Conservation (phyloP, 2,329 filamentous ascomycete species). For the Byssochlamys sp. region DNA sequence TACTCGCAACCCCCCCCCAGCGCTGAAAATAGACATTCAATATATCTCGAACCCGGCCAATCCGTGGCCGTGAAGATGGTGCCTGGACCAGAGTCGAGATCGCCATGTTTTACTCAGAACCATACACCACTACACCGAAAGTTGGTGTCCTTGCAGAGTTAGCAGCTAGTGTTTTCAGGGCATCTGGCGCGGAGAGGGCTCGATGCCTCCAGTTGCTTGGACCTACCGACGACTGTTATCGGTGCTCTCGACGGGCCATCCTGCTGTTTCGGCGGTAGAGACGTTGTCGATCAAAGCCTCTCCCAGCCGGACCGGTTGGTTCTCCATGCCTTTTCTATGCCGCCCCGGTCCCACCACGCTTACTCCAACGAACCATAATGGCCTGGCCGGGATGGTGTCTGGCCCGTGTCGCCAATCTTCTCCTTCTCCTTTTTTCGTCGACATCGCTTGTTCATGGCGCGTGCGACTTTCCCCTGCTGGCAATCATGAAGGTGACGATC, state of each 20-base stretch:
- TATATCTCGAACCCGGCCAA: not conserved
- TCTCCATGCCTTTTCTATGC: not conserved
- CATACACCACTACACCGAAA: not conserved
- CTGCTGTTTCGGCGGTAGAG: not conserved
- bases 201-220: not conserved
- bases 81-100: not conserved
- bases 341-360: not conserved
- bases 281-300: not conserved
- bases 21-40: not conserved
- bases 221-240: not conserved
- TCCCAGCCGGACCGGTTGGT: not conserved
- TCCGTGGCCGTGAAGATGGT: not conserved
- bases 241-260: not conserved
- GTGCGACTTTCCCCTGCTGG: not conserved
- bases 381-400: not conserved
- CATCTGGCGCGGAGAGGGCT: not conserved
- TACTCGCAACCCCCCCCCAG: not conserved
- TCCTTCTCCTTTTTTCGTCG: constrained; percentile 4
- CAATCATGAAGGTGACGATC: constrained; percentile 1
- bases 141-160: not conserved
- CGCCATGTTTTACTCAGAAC: not conserved
- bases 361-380: not conserved
- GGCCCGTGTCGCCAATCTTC: constrained; percentile 3
- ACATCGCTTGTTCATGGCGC: not conserved
- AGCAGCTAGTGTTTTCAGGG: not conserved